Evolutionary conservation across 768 basidiomycete genomes (phyloP).

Genomic region (Tricholoma bakamatsutake): DNA sequence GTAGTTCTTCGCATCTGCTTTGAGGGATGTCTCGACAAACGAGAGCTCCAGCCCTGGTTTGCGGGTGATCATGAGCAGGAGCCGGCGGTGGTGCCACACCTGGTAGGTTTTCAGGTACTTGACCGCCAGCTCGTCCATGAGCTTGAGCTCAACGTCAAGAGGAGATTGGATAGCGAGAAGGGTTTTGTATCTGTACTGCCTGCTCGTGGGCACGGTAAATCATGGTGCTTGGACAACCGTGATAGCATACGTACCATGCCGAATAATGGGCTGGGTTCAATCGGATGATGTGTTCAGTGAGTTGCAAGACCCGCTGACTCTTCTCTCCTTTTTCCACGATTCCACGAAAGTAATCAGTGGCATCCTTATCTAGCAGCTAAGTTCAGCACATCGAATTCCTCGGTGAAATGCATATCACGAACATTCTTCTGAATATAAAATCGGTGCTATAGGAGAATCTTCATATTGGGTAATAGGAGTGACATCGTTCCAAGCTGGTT

Average conservation of each 20-base stretch:
- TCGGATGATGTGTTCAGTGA: slow-evolving; percentile 86
- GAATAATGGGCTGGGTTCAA: slow-evolving; percentile 96
- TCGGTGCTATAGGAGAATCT: slow-evolving; percentile 76
- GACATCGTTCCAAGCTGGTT: slow-evolving; percentile 77
- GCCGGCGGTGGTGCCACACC: slow-evolving; percentile 92
- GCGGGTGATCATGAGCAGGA: slow-evolving; percentile 56
- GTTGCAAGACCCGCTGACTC: slow-evolving; percentile 72
- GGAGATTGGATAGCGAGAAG: slow-evolving; percentile 61
- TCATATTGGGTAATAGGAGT: slow-evolving; percentile 79
- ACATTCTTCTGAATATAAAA: slow-evolving; percentile 91
- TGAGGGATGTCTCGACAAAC: slow-evolving; percentile 71
- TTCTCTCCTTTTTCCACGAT: slow-evolving; percentile 74
- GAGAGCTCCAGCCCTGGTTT: slow-evolving; percentile 62
- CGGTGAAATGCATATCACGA: slow-evolving; percentile 24
- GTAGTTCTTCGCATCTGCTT: slow-evolving; percentile 90
- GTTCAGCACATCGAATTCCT: not conserved
- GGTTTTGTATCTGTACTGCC: slow-evolving; percentile 95
- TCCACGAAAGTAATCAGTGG: slow-evolving; percentile 88
- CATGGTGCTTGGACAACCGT: not conserved
- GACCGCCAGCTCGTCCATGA: slow-evolving; percentile 86
- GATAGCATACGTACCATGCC: slow-evolving; percentile 66
- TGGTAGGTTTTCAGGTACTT: slow-evolving; percentile 92
- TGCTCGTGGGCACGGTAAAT: slow-evolving; percentile 24
- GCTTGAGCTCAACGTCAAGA: slow-evolving; percentile 68
- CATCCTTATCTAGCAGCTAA: slow-evolving; percentile 70